Evolutionary conservation across 176 grass and related monocot species (phyloP).

Genomic region (Oryza glumipatula): DNA sequence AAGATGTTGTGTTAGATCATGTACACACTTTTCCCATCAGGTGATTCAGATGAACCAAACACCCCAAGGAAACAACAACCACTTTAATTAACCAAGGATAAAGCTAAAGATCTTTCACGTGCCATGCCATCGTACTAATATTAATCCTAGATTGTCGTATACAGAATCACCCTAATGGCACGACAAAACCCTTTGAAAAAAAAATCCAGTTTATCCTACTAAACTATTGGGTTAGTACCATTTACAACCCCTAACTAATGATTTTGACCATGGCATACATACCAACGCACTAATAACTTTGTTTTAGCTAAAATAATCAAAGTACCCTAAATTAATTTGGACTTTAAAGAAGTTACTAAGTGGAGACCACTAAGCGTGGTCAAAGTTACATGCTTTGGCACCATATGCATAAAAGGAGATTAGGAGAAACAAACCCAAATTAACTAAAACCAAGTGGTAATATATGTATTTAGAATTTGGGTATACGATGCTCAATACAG

Average conservation of each 20-base stretch:
- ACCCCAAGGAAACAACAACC: neutral
- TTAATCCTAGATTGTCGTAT: neutral
- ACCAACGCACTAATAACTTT: too few species aligned
- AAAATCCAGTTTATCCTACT: too few species aligned
- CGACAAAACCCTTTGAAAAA: too few species aligned
- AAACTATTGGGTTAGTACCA: too few species aligned
- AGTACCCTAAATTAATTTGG: too few species aligned
- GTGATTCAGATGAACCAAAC: constrained; percentile 13
- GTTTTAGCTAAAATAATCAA: too few species aligned
- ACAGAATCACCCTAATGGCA: too few species aligned
- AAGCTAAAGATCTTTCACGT: constrained; percentile 36
- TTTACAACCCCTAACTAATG: too few species aligned
- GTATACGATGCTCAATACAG: neutral
- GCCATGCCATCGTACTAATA: neutral
- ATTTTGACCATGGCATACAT: too few species aligned
- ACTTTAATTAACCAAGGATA: constrained; percentile 8
- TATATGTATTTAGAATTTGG: neutral
- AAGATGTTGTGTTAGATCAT: neutral
- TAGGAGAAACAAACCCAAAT: neutral
- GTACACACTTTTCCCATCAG: constrained; percentile 26
- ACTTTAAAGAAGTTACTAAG: neutral
- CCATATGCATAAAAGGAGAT: neutral
- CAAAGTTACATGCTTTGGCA: neutral
- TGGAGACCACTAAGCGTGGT: neutral
- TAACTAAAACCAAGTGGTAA: neutral